Evolutionary conservation across 169 alveolate species (phyloP), one percentile per base, ranked within the genome.

Genomic region (Eimeria maxima): DNA sequence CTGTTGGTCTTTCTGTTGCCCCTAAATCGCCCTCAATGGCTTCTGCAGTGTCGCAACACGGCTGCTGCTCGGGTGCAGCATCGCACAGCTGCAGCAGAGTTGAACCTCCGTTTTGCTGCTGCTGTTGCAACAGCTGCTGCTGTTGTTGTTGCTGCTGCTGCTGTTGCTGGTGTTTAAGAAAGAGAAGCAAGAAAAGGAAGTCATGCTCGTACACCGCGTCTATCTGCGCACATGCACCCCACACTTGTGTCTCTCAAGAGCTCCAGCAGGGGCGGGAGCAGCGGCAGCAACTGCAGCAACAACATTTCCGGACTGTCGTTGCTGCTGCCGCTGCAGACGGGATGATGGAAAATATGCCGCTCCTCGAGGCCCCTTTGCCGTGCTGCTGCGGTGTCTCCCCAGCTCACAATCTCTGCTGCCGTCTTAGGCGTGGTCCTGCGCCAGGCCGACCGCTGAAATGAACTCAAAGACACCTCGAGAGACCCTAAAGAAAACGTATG

Each of bases 151-250:
- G 74, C 2, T 55, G 91, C 74, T 83, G 91, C 55, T 65, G 83
- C 44, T 87, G 83, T 45, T 87, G 94, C 55, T 38, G 53, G 83
- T 47, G 80, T 29, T 24, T 57, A 44, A 90, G 90, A 20, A 69
- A 81, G 29, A 90, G 76, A 33, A 90, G 95, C 44, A 90, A 74
- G 29, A 63, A 27, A n/a, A 90, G 78, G 50, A 90, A 90, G 81
- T 90, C 95, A 74, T 90, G 95, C 29, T 90, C 95, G 95, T 90
- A 90, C 27, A 90, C 78, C 81, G 95, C 95, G 80, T 90, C 95
- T 6, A 90, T 38, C 95, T 90, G 90, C 42, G 78, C 33, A 29
- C 65, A 44, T 33, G 63, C 44, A 38, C 81, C 81, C 27, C 81
- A 71, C 47, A 27, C 81, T 0, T 7, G 11, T 33, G 81, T 18